phyloP scores from a whole-genome alignment of 2,329 filamentous ascomycete genomes.

The Nannizziopsis barbatae region DNA sequence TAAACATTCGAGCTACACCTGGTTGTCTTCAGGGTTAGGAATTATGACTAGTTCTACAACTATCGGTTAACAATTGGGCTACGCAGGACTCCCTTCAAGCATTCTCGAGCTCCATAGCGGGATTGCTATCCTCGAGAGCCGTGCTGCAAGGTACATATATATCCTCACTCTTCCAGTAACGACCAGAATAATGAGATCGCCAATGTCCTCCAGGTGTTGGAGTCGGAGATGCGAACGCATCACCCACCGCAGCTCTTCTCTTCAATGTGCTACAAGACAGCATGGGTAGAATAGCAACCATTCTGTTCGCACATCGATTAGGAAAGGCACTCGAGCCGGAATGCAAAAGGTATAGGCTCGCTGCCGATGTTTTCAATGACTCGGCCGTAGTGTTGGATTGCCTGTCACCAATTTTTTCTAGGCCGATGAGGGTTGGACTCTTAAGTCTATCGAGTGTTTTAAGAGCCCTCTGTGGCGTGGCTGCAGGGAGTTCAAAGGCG shows the following conservation, averaged over 20 bases:
- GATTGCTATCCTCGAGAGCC: conserved; percentile 65
- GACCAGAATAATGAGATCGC: conserved; percentile 4
- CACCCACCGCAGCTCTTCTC: conserved; percentile 68
- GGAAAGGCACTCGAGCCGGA: conserved; percentile 78
- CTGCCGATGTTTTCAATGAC: conserved; percentile 84
- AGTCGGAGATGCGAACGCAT: conserved; percentile 67
- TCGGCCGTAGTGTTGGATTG: conserved; percentile 76
- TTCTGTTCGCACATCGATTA: conserved; percentile 71
- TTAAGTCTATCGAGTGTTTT: conserved; percentile 52
- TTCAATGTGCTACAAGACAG: conserved; percentile 75
- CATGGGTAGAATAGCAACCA: conserved; percentile 70
- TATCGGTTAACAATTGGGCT: neutral
- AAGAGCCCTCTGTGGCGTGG: conserved; percentile 70
- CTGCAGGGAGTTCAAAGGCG: conserved; percentile 80
- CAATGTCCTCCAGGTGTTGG: conserved; percentile 49
- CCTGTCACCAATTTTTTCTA: conserved; percentile 61
- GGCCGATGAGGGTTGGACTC: conserved; percentile 44
- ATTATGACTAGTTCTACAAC: too few species aligned
- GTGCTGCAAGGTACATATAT: conserved; percentile 56
- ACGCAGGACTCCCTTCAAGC: conserved; percentile 33
- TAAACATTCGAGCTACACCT: neutral
- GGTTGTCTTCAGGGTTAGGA: too few species aligned
- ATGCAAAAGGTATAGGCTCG: conserved; percentile 77
- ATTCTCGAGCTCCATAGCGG: conserved; percentile 34
- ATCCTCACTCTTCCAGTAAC: neutral